phyloP scores from a whole-genome alignment of 805 yeast genomes.

The Candida oleophila region DNA sequence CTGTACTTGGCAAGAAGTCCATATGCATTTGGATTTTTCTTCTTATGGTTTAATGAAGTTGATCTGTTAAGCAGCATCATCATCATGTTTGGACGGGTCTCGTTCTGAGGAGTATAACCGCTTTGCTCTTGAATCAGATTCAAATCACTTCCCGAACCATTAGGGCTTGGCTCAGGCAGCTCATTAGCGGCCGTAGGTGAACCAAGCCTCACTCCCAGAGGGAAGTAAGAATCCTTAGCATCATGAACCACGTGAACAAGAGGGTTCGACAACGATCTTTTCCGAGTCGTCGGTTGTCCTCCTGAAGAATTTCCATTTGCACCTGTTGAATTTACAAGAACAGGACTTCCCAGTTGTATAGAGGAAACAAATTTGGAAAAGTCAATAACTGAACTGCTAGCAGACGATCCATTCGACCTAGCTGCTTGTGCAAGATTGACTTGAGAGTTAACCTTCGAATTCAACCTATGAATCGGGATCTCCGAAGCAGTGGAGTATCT shows the following conservation, averaged over 20 bases:
- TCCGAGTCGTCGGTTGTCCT: conserved; percentile 12
- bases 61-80: conserved; percentile 15
- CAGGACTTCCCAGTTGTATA: conserved; percentile 2
- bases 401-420: conserved; percentile 17
- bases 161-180: background rate
- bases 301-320: background rate
- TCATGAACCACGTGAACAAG: conserved; percentile 11
- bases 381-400: conserved; percentile 23
- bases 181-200: background rate
- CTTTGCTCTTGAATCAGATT: conserved; percentile 6
- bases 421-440: conserved; percentile 27
- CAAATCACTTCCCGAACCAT: conserved; percentile 7
- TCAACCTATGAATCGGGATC: conserved; percentile 36
- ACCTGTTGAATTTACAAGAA: background rate
- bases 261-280: conserved; percentile 26
- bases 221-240: conserved; percentile 29
- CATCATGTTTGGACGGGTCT: conserved; percentile 9
- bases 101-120: conserved; percentile 7
- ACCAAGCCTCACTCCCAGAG: conserved; percentile 9
- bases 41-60: conserved; percentile 22
- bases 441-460: conserved; percentile 42
- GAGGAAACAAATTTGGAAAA: conserved; percentile 14
- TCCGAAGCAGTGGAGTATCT: conserved; percentile 37
- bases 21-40: conserved; percentile 11
- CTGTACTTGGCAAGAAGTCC: conserved; percentile 17